phyloP scores from a whole-genome alignment of 257 asterid species.

The Primulina huaijiensis region DNA sequence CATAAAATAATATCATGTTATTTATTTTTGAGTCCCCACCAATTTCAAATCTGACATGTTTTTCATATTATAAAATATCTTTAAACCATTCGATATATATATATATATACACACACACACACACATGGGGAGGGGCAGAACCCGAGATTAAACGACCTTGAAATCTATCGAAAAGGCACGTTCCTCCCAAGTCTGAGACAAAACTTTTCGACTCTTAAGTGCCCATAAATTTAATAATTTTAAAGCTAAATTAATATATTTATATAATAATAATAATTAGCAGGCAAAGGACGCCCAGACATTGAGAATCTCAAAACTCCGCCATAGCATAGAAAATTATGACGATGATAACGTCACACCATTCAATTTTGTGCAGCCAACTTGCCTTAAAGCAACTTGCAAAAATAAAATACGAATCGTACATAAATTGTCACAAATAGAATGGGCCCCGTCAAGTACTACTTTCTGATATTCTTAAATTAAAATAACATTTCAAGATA shows the following conservation, averaged over 20 bases:
- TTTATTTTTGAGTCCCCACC: no score
- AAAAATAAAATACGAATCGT: no score
- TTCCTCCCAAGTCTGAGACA: background rate
- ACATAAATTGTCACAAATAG: no score
- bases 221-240: background rate
- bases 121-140: background rate
- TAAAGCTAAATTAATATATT: background rate
- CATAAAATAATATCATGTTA: no score
- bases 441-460: no score
- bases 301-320: constrained; percentile 34
- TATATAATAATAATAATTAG: no score
- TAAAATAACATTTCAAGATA: no score
- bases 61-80: no score
- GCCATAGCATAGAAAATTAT: background rate
- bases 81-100: background rate
- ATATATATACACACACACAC: background rate
- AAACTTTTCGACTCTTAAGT: background rate
- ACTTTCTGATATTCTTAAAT: no score
- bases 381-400: no score
- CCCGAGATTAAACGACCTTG: background rate
- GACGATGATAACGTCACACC: constrained; percentile 35
- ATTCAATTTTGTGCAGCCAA: no score
- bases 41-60: no score
- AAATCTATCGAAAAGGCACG: background rate
- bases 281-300: background rate